Evolutionary conservation across 108 stramenopile species (phyloP), one percentile per base, ranked within the genome.

Genomic region (Conticribra guillardii): DNA sequence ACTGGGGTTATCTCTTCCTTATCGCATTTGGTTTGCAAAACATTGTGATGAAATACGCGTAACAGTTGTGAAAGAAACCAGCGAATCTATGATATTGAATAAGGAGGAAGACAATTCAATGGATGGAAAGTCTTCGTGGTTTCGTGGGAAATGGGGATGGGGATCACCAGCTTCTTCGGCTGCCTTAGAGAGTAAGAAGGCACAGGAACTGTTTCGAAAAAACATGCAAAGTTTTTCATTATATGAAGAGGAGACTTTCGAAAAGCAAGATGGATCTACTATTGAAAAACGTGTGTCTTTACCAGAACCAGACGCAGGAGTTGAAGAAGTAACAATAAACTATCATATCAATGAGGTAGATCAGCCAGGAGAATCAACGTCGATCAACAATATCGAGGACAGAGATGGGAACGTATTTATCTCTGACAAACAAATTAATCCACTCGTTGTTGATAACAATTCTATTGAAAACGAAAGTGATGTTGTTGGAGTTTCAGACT

Each of bases 21-120:
- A 88, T 76, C 80, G 94, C 27, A 79, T 89, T 21, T 89, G 89
- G 91, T 92, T 95, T 67, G 81, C 85, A 24, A 79, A 76, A 23
- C 87, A 89, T 26, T 95, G 94, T 75, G 91, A 95, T 73, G 89
- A 85, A 74, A 54, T 95, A 30, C 79, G 91, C 5, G 89, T 95
- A 0, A 79, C 87, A 0, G 74, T 95, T n/a, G 84, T 89, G 21
- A 95, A 95, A 66, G 94, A 95, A 71, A 87, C 84, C 7, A 56
- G 79, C 30, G 66, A 59, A 18, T 30, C 58, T n/a, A 0, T 14
- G 0, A 16, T 48, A 4, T 14, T 29, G 23, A 72, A 79, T 16
- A 60, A 52, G 9, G 67, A 52, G 9, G 67, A 34, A 51, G 49
- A 60, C 4, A 54, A 34, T 0, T 57, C 26, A 16, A 31, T 37